Conservation (phyloP, 1,284 basidiomycete genomes). For the Microstroma glucosiphilum region DNA sequence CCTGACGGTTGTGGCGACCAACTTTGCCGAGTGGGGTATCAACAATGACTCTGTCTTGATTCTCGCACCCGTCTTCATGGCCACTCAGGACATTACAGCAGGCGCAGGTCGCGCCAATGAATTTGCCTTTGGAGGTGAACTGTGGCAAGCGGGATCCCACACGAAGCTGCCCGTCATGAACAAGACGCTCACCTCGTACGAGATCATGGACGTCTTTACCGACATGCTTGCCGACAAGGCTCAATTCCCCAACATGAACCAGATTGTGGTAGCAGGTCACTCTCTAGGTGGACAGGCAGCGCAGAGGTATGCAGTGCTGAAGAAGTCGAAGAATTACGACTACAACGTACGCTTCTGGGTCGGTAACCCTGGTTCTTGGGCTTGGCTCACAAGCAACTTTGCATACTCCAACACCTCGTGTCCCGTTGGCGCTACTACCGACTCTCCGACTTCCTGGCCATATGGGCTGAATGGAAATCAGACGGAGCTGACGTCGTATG, state of each 20-base stretch:
- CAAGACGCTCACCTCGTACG: constrained; percentile 27
- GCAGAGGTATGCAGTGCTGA: constrained; percentile 36
- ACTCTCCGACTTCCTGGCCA: constrained; percentile 26
- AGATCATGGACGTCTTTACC: constrained; percentile 35
- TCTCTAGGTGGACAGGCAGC: constrained; percentile 44
- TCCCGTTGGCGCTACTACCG: not conserved
- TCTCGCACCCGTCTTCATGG: constrained; percentile 30
- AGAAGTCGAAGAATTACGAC: constrained; percentile 39
- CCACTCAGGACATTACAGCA: constrained; percentile 27
- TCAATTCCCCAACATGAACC: constrained; percentile 37
- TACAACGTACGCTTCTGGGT: constrained; percentile 39
- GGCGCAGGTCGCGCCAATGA: constrained; percentile 26
- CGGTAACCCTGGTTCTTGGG: constrained; percentile 45
- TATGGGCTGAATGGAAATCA: constrained; percentile 33
- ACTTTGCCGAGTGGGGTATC: constrained; percentile 14
- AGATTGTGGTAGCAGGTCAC: constrained; percentile 42
- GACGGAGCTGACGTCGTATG: constrained; percentile 24
- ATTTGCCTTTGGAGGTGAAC: constrained; percentile 29
- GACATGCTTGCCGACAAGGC: constrained; percentile 32
- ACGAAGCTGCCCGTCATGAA: constrained; percentile 21
- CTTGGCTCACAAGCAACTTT: constrained; percentile 31
- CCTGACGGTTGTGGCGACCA: constrained; percentile 23
- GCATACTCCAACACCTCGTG: constrained; percentile 20
- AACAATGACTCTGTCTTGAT: constrained; percentile 27
- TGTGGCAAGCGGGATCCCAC: constrained; percentile 41